Evolutionary conservation across 2,329 filamentous ascomycete genomes (phyloP).

Genomic region (Cytospora paraplurivora): DNA sequence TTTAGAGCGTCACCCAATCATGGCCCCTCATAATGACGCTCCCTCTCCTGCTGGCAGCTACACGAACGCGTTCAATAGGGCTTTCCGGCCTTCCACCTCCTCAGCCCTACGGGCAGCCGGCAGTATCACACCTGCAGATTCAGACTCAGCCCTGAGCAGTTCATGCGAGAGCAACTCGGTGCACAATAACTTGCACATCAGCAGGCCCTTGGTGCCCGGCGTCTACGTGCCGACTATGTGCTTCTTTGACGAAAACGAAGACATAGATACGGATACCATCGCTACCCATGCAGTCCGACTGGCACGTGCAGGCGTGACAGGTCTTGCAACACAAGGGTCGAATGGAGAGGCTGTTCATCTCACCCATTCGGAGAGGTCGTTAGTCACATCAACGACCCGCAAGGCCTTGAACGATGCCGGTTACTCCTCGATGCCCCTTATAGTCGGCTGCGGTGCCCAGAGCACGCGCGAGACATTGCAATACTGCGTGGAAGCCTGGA

Average conservation of each 20-base stretch:
- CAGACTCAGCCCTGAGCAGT: constrained; percentile 44
- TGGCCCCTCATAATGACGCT: constrained; percentile 52
- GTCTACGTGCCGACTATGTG: constrained; percentile 75
- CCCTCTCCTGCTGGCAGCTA: constrained; percentile 50
- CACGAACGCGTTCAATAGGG: constrained; percentile 41
- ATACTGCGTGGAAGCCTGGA: constrained; percentile 68
- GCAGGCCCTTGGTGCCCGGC: constrained; percentile 47
- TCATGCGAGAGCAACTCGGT: constrained; percentile 46
- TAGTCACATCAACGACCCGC: constrained; percentile 70
- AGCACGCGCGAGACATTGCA: constrained; percentile 73
- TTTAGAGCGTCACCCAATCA: constrained; percentile 31
- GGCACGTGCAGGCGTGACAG: constrained; percentile 72
- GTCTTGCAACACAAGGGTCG: constrained; percentile 76
- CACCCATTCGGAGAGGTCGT: constrained; percentile 67
- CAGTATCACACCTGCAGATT: constrained; percentile 35
- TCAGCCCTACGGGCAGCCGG: constrained; percentile 36
- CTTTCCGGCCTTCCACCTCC: constrained; percentile 38
- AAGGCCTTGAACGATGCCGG: constrained; percentile 68
- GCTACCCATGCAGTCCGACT: constrained; percentile 66
- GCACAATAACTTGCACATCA: constrained; percentile 38
- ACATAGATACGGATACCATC: constrained; percentile 65
- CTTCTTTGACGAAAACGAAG: constrained; percentile 70
- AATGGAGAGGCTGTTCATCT: constrained; percentile 84
- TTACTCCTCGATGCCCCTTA: constrained; percentile 66
- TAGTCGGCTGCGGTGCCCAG: constrained; percentile 75